phyloP scores from a whole-genome alignment of 805 yeast species.

The Metschnikowia continentalis region DNA sequence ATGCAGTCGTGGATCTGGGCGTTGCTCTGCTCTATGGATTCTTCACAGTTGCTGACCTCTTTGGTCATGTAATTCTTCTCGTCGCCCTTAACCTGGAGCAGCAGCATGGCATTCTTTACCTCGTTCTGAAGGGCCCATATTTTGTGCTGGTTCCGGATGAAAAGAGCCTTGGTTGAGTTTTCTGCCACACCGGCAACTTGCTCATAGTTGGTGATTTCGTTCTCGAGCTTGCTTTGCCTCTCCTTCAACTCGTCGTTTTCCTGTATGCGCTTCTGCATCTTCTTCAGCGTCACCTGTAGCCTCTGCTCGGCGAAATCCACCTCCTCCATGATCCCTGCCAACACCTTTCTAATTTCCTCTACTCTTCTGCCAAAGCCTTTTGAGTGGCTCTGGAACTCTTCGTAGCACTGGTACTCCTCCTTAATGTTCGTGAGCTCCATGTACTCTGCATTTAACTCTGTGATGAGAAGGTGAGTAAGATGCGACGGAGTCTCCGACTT shows the following conservation, averaged over 20 bases:
- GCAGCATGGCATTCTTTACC: slow-evolving; percentile 40
- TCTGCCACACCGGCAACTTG: slow-evolving; percentile 21
- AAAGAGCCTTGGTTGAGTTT: slow-evolving; percentile 17
- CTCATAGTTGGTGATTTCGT: slow-evolving; percentile 25
- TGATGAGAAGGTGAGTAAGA: slow-evolving; percentile 63
- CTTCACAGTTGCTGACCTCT: slow-evolving; percentile 53
- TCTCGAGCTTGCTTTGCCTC: slow-evolving; percentile 24
- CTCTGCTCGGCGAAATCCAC: slow-evolving; percentile 38
- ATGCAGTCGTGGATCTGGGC: slow-evolving; percentile 23
- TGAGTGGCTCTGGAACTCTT: slow-evolving; percentile 33
- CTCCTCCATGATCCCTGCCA: slow-evolving; percentile 43
- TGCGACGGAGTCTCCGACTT: slow-evolving; percentile 17
- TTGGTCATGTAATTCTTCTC: slow-evolving; percentile 62
- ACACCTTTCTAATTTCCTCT: slow-evolving; percentile 41
- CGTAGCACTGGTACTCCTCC: slow-evolving; percentile 36
- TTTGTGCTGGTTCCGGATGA: slow-evolving; percentile 36
- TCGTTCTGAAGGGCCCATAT: slow-evolving; percentile 46
- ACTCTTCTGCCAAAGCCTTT: slow-evolving; percentile 39
- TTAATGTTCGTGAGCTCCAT: slow-evolving; percentile 39
- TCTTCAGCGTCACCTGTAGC: slow-evolving; percentile 31
- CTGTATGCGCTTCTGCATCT: slow-evolving; percentile 26
- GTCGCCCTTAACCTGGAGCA: slow-evolving; percentile 44
- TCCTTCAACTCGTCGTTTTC: slow-evolving; percentile 25
- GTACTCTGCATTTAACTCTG: slow-evolving; percentile 49
- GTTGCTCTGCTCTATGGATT: slow-evolving; percentile 45